A percentile compares a stretch with the other conserved stretches of the same genome.
Conservation (phyloP, 2,329 filamentous ascomycete genomes). For the Aspergillus ibericus region DNA sequence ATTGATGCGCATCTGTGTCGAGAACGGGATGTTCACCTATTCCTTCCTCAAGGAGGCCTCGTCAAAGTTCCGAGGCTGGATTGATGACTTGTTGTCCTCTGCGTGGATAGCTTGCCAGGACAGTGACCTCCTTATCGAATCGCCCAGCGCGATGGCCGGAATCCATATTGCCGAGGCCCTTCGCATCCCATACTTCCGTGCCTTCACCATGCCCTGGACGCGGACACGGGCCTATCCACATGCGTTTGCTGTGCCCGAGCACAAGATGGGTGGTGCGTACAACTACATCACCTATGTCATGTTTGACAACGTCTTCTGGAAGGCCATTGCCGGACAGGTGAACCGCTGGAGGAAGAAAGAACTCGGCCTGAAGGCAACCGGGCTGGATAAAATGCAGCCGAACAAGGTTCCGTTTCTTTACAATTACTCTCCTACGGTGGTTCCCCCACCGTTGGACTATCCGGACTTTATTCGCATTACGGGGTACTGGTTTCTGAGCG, state of each 20-base stretch:
- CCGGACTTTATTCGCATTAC: constrained; percentile 97
- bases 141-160: constrained; percentile 92
- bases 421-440: constrained; percentile 92
- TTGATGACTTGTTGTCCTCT: constrained; percentile 80
- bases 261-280: constrained; percentile 92
- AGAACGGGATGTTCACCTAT: constrained; percentile 95
- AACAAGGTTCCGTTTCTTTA: constrained; percentile 99
- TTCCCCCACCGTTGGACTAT: constrained; percentile 91
- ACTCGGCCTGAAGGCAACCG: constrained; percentile 76
- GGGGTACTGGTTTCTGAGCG: constrained; percentile 96
- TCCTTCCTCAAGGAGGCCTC: constrained; percentile 87
- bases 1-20: constrained; percentile 92
- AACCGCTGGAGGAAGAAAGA: constrained; percentile 88
- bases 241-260: constrained; percentile 87
- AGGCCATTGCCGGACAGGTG: constrained; percentile 83
- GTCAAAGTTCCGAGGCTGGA: constrained; percentile 86
- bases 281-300: constrained; percentile 95
- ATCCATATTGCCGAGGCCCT: constrained; percentile 97
- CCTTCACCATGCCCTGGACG: constrained; percentile 99
- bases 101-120: constrained; percentile 82
- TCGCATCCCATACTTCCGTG: constrained; percentile 90
- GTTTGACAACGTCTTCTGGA: constrained; percentile 98
- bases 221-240: constrained; percentile 93
- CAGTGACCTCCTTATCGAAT: constrained; percentile 89
- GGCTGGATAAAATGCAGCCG: constrained; percentile 84